Conservation (phyloP, 2,329 filamentous ascomycete species). For the Aspergillus intermedius region DNA sequence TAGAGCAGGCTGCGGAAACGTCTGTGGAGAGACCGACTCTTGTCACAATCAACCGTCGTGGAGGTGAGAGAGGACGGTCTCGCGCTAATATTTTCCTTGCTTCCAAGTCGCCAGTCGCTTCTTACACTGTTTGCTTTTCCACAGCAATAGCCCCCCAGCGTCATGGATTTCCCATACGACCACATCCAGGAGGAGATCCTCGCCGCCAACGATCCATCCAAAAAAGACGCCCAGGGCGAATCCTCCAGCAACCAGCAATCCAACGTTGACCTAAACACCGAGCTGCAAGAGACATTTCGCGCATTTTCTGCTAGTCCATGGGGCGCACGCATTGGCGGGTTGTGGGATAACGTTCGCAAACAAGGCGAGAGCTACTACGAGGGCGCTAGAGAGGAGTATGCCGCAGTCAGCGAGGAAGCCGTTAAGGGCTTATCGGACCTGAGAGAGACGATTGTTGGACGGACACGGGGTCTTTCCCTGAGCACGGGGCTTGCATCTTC, state of each 20-base stretch:
- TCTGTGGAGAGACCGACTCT: slow-evolving; percentile 1
- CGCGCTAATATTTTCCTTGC: background rate
- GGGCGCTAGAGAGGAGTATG: slow-evolving; percentile 74
- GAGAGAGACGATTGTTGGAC: slow-evolving; percentile 60
- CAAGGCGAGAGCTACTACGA: slow-evolving; percentile 88
- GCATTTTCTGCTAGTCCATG: slow-evolving; percentile 87
- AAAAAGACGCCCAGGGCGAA: slow-evolving; percentile 45
- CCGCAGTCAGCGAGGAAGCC: slow-evolving; percentile 71
- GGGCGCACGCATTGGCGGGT: slow-evolving; percentile 80
- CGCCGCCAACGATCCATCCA: slow-evolving; percentile 45
- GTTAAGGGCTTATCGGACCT: slow-evolving; percentile 71
- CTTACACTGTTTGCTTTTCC: background rate
- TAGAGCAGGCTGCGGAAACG: slow-evolving; percentile 17
- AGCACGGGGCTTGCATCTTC: slow-evolving; percentile 30
- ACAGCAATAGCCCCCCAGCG: background rate
- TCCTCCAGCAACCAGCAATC: slow-evolving; percentile 21
- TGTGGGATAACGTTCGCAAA: slow-evolving; percentile 87
- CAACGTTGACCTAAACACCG: slow-evolving; percentile 63
- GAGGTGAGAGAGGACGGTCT: background rate
- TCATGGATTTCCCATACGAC: slow-evolving; percentile 95
- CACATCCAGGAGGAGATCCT: slow-evolving; percentile 83
- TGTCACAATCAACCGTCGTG: slow-evolving; percentile 1
- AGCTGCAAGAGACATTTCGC: slow-evolving; percentile 92
- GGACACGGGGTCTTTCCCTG: slow-evolving; percentile 67
- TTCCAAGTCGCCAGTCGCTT: background rate